Evolutionary conservation across 176 grass and related monocot genomes (phyloP).

Genomic region (Avena sativa): DNA sequence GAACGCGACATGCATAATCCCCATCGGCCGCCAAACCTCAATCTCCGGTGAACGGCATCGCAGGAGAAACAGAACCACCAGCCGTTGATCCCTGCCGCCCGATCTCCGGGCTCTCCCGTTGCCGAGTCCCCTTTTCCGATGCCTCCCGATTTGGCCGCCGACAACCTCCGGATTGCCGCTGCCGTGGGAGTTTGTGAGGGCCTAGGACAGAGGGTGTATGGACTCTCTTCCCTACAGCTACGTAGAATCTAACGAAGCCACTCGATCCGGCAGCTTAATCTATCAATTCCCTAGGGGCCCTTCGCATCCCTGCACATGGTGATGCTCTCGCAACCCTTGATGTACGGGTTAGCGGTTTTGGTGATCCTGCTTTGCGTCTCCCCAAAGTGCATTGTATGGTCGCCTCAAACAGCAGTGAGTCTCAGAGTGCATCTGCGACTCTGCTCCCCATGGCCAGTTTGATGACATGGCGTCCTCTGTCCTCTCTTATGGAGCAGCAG

Average conservation of each 20-base stretch:
- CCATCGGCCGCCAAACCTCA: too few relatives aligned
- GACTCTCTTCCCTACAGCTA: too few relatives aligned
- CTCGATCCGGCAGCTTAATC: neutral
- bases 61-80: too few relatives aligned
- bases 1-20: too few relatives aligned
- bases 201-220: too few relatives aligned
- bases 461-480: neutral
- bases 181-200: too few relatives aligned
- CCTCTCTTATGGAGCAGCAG: conserved; percentile 30
- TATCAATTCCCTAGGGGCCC: neutral
- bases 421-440: conserved; percentile 63
- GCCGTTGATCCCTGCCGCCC: too few relatives aligned
- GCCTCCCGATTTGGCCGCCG: too few relatives aligned
- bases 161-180: too few relatives aligned
- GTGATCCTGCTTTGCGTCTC: conserved; percentile 46
- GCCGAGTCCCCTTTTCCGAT: too few relatives aligned
- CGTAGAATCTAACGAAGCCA: neutral
- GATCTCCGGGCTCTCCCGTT: too few relatives aligned
- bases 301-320: conserved; percentile 68
- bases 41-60: too few relatives aligned
- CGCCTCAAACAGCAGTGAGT: conserved; percentile 54
- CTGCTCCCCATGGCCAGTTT: conserved; percentile 36
- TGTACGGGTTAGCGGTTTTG: conserved; percentile 74
- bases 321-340: conserved; percentile 83
- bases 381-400: conserved; percentile 44